These are phyloP conservation scores for Penicillium turbatum DNA, from an alignment of 495 filamentous ascomycete genomes.

Conservation along the genomic window DNA sequence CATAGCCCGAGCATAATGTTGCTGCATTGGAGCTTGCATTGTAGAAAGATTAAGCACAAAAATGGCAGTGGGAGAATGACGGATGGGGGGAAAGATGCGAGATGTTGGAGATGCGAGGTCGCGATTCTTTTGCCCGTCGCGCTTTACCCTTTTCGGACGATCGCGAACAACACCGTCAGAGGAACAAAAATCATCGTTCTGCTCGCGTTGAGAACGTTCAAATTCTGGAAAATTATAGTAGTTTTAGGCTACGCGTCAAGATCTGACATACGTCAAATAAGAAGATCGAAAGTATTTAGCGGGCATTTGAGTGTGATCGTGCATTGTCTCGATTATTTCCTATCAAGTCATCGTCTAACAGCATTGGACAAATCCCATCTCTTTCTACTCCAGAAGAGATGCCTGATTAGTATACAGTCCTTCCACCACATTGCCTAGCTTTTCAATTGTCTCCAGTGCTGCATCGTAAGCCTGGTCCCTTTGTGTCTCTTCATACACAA, in stretches of 20 bases:
- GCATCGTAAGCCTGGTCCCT: conserved; percentile 92
- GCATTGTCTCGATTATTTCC: conserved; percentile 23
- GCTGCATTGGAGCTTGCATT: conserved; percentile 46
- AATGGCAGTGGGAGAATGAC: conserved; percentile 10
- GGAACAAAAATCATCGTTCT: not conserved
- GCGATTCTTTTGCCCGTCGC: conserved; percentile 41
- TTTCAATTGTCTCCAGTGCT: conserved; percentile 91
- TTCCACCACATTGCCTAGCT: conserved; percentile 95
- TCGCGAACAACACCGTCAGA: conserved; percentile 8
- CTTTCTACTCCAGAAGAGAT: conserved; percentile 76
- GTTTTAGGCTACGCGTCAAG: too few relatives aligned
- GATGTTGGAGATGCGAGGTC: conserved; percentile 27
- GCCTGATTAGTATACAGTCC: conserved; percentile 97
- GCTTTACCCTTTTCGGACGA: conserved; percentile 39
- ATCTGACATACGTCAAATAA: not conserved
- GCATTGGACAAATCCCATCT: conserved; percentile 15
- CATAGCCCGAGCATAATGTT: conserved; percentile 43
- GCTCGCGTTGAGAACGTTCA: not conserved
- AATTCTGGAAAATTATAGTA: not conserved
- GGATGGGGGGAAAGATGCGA: conserved; percentile 23
- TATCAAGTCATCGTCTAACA: conserved; percentile 17
- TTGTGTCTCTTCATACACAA: conserved; percentile 92
- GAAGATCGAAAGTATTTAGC: not conserved
- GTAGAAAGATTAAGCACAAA: conserved; percentile 13
- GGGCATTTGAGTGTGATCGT: conserved; percentile 5